These are phyloP conservation scores for Albatrellus ellisii DNA, from an alignment of 768 basidiomycete genomes.

Conservation along the genomic window DNA sequence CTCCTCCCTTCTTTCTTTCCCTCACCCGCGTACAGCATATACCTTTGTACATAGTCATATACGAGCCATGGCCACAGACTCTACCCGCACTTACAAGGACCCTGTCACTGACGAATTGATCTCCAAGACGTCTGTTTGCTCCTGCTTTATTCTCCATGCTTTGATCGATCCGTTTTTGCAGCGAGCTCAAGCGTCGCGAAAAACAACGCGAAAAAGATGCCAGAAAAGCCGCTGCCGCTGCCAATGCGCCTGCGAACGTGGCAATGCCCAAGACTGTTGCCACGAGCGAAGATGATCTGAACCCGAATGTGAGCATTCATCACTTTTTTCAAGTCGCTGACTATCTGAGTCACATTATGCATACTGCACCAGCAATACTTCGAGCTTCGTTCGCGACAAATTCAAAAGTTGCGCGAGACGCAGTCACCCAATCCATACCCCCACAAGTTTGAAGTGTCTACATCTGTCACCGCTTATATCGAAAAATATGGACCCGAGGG, in stretches of 20 bases:
- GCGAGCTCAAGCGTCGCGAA: conserved; percentile 89
- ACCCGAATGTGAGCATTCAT: conserved; percentile 62
- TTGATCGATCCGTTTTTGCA: conserved; percentile 24
- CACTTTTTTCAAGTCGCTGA: neutral
- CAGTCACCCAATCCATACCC: conserved; percentile 92
- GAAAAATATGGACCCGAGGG: conserved; percentile 60
- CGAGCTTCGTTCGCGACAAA: conserved; percentile 81
- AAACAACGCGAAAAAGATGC: conserved; percentile 66
- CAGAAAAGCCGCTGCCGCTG: conserved; percentile 69
- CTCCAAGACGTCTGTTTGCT: conserved; percentile 85
- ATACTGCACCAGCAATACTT: conserved; percentile 74
- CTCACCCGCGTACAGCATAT: neutral
- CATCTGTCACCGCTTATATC: conserved; percentile 65
- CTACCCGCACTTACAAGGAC: conserved; percentile 42
- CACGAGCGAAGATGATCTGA: conserved; percentile 69
- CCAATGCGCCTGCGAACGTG: conserved; percentile 31
- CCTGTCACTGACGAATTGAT: conserved; percentile 93
- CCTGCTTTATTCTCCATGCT: conserved; percentile 10
- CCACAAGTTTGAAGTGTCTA: conserved; percentile 92
- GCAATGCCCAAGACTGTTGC: conserved; percentile 24
- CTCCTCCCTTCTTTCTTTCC: conserved; percentile 2
- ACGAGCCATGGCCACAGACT: conserved; percentile 26
- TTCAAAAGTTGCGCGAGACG: conserved; percentile 73
- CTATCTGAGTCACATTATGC: neutral
- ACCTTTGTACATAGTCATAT: neutral